Evolutionary conservation across 2,329 filamentous ascomycete species (phyloP).

Genomic region (Clonostachys rhizophaga): DNA sequence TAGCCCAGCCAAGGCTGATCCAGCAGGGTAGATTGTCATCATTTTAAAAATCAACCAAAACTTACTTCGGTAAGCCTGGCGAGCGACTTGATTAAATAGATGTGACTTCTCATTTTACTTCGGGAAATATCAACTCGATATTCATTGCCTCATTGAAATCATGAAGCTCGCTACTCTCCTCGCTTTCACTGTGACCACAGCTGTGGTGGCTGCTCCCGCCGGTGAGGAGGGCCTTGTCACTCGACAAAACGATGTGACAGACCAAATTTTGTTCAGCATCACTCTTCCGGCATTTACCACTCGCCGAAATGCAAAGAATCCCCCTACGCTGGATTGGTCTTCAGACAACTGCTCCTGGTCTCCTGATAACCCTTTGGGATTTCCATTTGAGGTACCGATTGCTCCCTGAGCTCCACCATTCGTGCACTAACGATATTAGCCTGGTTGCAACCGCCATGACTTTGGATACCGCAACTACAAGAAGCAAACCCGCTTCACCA

Average conservation of each 20-base stretch:
- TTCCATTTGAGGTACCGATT: slow-evolving; percentile 17
- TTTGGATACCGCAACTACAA: slow-evolving; percentile 23
- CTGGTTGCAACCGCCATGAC: slow-evolving; percentile 13
- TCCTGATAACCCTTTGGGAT: slow-evolving; percentile 28
- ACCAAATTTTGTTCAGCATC: slow-evolving; percentile 33
- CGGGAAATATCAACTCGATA: too few species aligned
- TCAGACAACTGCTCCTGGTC: slow-evolving; percentile 27
- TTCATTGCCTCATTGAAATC: too few species aligned
- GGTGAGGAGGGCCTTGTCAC: neutral
- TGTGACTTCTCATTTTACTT: too few species aligned
- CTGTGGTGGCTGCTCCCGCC: slow-evolving; percentile 1
- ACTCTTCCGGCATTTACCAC: slow-evolving; percentile 28
- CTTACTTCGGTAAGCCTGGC: too few species aligned
- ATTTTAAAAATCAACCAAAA: too few species aligned
- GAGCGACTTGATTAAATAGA: too few species aligned
- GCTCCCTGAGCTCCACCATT: neutral
- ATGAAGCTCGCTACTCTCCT: slow-evolving; percentile 3
- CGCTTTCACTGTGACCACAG: slow-evolving; percentile 1
- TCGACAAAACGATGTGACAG: slow-evolving; percentile 18
- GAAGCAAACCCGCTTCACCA: slow-evolving; percentile 16
- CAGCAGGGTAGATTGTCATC: too few species aligned
- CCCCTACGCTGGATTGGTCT: slow-evolving; percentile 24
- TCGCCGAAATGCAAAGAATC: slow-evolving; percentile 24
- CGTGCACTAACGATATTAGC: neutral
- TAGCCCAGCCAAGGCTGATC: too few species aligned